These are phyloP conservation scores for Gossypium mustelinum DNA, from an alignment of 345 rosid species.

Conservation along the genomic window DNA sequence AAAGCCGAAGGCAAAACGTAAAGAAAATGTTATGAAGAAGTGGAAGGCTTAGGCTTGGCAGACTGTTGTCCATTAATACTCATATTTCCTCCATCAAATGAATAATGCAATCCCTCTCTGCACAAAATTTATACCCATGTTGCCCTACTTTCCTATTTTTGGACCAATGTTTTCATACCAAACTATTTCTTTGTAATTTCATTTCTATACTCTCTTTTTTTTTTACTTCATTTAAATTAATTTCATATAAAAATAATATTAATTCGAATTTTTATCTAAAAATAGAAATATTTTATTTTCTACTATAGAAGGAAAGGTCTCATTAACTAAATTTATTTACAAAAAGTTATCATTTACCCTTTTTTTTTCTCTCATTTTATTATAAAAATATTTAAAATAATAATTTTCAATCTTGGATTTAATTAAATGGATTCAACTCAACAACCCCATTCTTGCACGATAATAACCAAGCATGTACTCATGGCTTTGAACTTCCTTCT, in stretches of 20 bases:
- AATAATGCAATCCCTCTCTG: constrained; percentile 7
- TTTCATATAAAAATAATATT: too few relatives aligned
- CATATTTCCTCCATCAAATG: constrained; percentile 7
- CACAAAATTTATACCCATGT: constrained; percentile 1
- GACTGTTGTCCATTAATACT: background rate
- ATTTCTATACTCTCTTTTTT: too few relatives aligned
- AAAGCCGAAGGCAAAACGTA: background rate
- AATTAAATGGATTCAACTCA: background rate
- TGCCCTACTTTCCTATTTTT: background rate
- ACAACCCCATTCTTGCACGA: background rate
- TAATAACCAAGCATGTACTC: background rate
- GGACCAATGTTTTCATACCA: background rate
- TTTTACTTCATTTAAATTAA: too few relatives aligned
- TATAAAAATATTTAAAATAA: too few relatives aligned
- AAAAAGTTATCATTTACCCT: background rate
- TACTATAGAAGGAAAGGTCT: background rate
- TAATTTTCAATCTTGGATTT: too few relatives aligned
- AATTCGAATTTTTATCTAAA: too few relatives aligned
- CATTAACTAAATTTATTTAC: background rate
- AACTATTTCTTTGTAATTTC: background rate
- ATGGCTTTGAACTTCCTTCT: background rate
- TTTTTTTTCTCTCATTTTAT: too few relatives aligned
- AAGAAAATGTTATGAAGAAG: background rate
- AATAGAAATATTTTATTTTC: background rate
- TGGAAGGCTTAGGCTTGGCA: background rate